Evolutionary conservation across 176 grass and related monocot genomes (phyloP).

Genomic region (Oryza rufipogon): DNA sequence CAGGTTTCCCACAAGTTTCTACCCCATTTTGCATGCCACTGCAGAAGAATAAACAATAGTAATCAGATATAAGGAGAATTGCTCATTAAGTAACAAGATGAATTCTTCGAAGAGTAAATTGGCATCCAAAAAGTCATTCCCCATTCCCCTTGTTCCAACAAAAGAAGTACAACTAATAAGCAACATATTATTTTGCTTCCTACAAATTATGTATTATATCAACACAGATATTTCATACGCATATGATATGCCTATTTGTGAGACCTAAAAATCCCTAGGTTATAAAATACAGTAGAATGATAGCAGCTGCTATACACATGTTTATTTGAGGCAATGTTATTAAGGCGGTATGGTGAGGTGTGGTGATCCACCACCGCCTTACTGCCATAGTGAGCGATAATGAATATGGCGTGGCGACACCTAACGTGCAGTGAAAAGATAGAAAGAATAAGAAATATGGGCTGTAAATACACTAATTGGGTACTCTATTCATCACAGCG

Average conservation of each 20-base stretch:
- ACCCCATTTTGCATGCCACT: constrained; percentile 12
- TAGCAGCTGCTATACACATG: not conserved
- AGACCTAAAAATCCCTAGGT: not conserved
- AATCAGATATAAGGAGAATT: not conserved
- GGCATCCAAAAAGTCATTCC: not conserved
- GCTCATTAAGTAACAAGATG: not conserved
- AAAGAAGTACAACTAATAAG: not conserved
- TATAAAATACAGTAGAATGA: not conserved
- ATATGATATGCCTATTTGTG: constrained; percentile 7
- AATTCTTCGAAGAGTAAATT: not conserved
- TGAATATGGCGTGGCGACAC: no score
- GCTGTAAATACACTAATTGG: no score
- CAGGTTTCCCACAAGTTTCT: constrained; percentile 42
- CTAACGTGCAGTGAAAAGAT: no score
- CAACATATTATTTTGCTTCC: not conserved
- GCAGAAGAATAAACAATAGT: constrained; percentile 8
- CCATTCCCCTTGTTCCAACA: no score
- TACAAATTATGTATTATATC: not conserved
- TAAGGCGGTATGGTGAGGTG: no score
- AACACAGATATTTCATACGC: constrained; percentile 3
- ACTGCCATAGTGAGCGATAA: no score
- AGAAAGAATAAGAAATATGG: no score
- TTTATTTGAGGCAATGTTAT: not conserved
- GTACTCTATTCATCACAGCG: no score
- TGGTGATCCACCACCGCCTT: no score